Evolutionary conservation across 768 basidiomycete species (phyloP), one percentile per base, ranked within the genome.

Genomic region (Rubroboletus satanas): DNA sequence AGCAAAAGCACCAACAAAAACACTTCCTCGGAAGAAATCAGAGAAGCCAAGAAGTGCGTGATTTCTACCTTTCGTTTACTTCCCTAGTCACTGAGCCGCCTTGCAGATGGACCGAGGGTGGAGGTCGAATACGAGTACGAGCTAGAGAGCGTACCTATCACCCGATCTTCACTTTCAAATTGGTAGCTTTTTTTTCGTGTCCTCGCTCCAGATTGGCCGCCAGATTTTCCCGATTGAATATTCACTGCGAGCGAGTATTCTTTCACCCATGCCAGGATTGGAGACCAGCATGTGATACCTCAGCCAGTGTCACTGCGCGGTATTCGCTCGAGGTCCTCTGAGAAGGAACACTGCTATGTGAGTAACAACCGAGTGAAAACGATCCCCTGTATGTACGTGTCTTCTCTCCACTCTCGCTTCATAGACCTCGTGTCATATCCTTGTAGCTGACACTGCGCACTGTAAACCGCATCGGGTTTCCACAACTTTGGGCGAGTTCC

Each of bases 101-200:
- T 47, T 56, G 10, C 69, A 87, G 86, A 79, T 64, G 89, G 85
- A 18, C 87, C 93, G 14, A 79, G 87, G 60, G 87, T 98, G 66
- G 92, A 98, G 69, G 87, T 98, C 64, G 96, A 98, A 72, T 97
- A 97, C 83, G 95, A 98, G 71, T 84, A 91, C 69, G 95, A 97
- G 74, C 78, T 88, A 71, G 92, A 88, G 66, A 85, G 79, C 59
- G 68, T 82, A 49, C 81, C 82, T 39, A 71, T 84, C 43, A 76
- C 76, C 36, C 79, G 77, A 60, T 79, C 79, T 39, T 73, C 73
- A 14, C 67, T 83, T 58, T 75, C 79, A 41, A 78, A 77, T 60
- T 83, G 82, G 83, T 84, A 79, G 63, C 41, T n/a, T 52, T 52
- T 43, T 5, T 53, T 43, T 50, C 26, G 31, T 47, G 46, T 39